Conservation (phyloP, 169 alveolate genomes). For the Hammondia hammondi region DNA sequence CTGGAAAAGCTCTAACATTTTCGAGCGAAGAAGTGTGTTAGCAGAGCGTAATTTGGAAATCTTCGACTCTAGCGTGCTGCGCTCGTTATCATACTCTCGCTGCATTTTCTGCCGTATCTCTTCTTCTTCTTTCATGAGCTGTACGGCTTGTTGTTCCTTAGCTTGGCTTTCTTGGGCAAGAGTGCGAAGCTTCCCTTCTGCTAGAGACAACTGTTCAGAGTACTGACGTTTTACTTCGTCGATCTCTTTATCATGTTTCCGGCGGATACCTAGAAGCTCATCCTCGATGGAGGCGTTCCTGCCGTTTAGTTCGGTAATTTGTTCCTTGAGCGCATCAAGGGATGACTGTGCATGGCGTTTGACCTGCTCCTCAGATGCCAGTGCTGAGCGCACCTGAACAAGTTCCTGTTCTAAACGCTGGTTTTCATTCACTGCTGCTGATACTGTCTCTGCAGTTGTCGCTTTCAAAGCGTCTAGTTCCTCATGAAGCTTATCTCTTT, state of each 20-base stretch:
- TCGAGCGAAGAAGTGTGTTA: conserved; percentile 18
- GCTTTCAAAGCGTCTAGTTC: conserved; percentile 21
- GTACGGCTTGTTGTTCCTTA: conserved; percentile 54
- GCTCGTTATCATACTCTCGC: conserved; percentile 52
- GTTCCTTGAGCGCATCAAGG: conserved; percentile 39
- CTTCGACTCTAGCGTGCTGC: conserved; percentile 47
- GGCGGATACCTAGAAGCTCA: conserved; percentile 41
- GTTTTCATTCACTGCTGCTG: conserved; percentile 47
- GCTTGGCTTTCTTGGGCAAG: conserved; percentile 53
- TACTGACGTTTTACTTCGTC: conserved; percentile 51
- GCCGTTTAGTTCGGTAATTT: conserved; percentile 43
- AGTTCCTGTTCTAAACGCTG: conserved; percentile 44
- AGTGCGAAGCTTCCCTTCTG: conserved; percentile 54
- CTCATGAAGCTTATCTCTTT: conserved; percentile 54
- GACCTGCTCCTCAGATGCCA: conserved; percentile 58
- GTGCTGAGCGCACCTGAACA: background rate
- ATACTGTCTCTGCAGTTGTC: conserved; percentile 46
- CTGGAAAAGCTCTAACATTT: background rate
- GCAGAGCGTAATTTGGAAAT: conserved; percentile 44
- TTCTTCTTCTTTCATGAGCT: conserved; percentile 57
- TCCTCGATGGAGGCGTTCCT: conserved; percentile 50
- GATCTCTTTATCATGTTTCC: conserved; percentile 46
- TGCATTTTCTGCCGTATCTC: conserved; percentile 47
- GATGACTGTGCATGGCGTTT: conserved; percentile 51
- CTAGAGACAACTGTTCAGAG: conserved; percentile 26